These are phyloP conservation scores for Metarhizium brunneum DNA, from an alignment of 2,329 filamentous ascomycete species.

Conservation along the genomic window DNA sequence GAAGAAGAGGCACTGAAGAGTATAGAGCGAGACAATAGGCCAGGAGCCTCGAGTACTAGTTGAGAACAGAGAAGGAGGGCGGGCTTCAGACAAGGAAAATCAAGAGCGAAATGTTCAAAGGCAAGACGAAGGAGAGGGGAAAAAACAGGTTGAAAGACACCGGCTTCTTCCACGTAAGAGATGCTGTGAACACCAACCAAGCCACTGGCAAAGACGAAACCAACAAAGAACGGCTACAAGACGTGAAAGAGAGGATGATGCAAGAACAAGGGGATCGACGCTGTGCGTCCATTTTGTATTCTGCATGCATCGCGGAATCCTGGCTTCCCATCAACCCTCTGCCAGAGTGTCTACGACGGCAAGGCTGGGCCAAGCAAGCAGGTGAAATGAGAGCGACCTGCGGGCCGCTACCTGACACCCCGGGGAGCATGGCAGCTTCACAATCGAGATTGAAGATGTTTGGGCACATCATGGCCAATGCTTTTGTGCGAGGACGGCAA, in stretches of 20 bases:
- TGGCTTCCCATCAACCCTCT: neutral
- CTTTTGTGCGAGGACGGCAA: neutral
- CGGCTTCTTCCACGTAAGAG: slow-evolving; percentile 3
- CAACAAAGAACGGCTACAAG: slow-evolving; percentile 3
- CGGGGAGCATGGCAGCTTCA: neutral
- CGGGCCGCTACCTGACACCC: neutral
- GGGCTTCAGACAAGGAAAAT: slow-evolving; percentile 3
- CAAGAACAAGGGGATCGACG: neutral
- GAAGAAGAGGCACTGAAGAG: neutral
- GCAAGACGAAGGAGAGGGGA: neutral
- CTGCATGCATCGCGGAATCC: neutral
- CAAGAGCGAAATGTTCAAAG: neutral
- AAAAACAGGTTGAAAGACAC: neutral
- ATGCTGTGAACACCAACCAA: slow-evolving; percentile 8
- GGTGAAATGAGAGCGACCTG: neutral
- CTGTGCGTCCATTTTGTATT: slow-evolving; percentile 3
- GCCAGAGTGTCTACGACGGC: neutral
- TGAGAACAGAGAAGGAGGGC: slow-evolving; percentile 6
- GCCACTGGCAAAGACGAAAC: slow-evolving; percentile 2
- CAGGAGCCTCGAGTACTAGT: neutral
- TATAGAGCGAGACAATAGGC: neutral
- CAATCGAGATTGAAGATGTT: neutral
- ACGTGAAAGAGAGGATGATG: neutral
- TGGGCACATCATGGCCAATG: neutral
- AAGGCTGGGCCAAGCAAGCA: neutral